Percentiles rank a stretch among this genome's conserved stretches.
These are phyloP conservation scores for Amanita subjunquillea DNA, from an alignment of 768 basidiomycete species.

Conservation along the genomic window DNA sequence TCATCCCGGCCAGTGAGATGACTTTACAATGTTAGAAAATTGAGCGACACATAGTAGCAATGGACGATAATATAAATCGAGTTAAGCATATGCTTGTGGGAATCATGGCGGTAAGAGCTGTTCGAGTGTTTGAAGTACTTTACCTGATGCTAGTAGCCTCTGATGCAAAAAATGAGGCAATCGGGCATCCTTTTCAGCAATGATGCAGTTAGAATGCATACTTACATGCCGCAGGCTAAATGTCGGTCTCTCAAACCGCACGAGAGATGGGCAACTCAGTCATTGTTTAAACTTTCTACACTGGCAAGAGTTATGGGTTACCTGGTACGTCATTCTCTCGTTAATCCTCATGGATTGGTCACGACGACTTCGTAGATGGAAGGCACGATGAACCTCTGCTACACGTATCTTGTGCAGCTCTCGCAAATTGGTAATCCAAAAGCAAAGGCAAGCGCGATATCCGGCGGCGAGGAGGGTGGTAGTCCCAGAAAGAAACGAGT, in stretches of 20 bases:
- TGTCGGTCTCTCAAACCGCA: constrained; percentile 25
- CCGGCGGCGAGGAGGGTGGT: constrained; percentile 24
- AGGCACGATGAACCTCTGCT: constrained; percentile 72
- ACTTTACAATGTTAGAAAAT: constrained; percentile 37
- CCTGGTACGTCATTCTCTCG: constrained; percentile 41
- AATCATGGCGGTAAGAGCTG: constrained; percentile 58
- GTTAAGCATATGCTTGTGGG: constrained; percentile 59
- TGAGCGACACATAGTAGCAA: constrained; percentile 67
- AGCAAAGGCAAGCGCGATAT: not conserved
- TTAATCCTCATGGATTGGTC: not conserved
- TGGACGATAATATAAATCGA: constrained; percentile 54
- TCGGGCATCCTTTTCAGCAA: constrained; percentile 33
- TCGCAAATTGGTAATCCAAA: constrained; percentile 12
- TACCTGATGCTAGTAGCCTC: constrained; percentile 13
- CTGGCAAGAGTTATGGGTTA: constrained; percentile 84
- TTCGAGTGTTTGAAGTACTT: not conserved
- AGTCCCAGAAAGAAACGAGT: constrained; percentile 10
- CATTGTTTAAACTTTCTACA: constrained; percentile 39
- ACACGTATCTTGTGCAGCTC: constrained; percentile 47
- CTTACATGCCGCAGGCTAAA: constrained; percentile 44
- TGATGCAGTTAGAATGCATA: constrained; percentile 58
- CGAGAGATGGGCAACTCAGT: constrained; percentile 38
- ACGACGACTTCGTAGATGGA: constrained; percentile 47
- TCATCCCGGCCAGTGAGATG: not conserved
- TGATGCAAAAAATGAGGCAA: constrained; percentile 23